Percentiles rank a stretch among this genome's conserved stretches.
Conservation (phyloP, 257 asterid species). For the Capsicum pubescens region DNA sequence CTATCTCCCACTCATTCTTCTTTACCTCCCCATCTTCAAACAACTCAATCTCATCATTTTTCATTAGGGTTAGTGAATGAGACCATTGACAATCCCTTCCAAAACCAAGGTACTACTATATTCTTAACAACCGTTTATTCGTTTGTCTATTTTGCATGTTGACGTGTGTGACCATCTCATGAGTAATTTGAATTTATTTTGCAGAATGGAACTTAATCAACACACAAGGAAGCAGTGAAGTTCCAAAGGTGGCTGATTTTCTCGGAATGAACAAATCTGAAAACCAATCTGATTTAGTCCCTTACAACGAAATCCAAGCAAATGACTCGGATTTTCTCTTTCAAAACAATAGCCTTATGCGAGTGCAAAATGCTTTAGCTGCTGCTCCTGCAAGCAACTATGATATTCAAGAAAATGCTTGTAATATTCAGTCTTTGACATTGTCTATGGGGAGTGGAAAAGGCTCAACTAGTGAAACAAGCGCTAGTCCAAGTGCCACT, state of each 20-base stretch:
- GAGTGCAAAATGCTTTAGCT: slow-evolving; percentile 47
- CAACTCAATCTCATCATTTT: slow-evolving; percentile 62
- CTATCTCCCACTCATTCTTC: slow-evolving; percentile 71
- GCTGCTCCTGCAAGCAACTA: slow-evolving; percentile 31
- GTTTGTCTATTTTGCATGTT: neutral
- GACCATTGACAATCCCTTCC: slow-evolving; percentile 61
- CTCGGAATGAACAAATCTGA: slow-evolving; percentile 58
- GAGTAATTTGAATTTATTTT: neutral
- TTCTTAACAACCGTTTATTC: neutral
- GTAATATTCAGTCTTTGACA: slow-evolving; percentile 71
- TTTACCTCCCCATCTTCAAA: slow-evolving; percentile 53
- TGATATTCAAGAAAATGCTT: slow-evolving; percentile 58
- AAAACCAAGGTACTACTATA: slow-evolving; percentile 56
- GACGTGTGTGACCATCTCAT: slow-evolving; percentile 12
- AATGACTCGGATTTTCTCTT: slow-evolving; percentile 56
- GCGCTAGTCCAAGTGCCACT: slow-evolving; percentile 30
- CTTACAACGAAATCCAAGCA: slow-evolving; percentile 61
- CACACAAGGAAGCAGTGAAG: slow-evolving; percentile 55
- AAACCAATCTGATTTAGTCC: slow-evolving; percentile 51
- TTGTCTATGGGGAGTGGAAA: slow-evolving; percentile 83
- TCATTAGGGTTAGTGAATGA: slow-evolving; percentile 75
- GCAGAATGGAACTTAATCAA: slow-evolving; percentile 71
- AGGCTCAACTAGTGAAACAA: slow-evolving; percentile 53
- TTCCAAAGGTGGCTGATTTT: slow-evolving; percentile 79
- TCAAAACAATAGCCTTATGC: slow-evolving; percentile 48